Evolutionary conservation across 139 green algal genomes (phyloP), one percentile per base, ranked within the genome.

Genomic region (Haematococcus lacustris): DNA sequence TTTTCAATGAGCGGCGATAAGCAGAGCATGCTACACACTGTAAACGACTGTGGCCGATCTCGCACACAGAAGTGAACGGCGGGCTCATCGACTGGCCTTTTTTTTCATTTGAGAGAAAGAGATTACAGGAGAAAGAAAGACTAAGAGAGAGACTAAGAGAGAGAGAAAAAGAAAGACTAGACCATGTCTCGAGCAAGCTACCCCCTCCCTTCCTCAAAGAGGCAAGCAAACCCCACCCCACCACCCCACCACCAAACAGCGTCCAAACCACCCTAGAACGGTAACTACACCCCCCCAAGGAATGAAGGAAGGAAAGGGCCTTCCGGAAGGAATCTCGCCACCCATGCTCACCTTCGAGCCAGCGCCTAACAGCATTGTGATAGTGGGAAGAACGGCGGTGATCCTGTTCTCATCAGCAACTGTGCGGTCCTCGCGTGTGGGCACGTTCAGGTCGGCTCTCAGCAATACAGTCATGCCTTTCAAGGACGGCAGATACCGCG

Each of bases 371-470:
- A 86, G 75, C 7, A 73, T 5, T 13, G 66, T 66, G 63, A 94
- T 73, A n/a, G 88, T 91, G 25, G 89, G 89, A 30, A 94, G 73
- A 32, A 82, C 80, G 9, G 85, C 88, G 50, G 66, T 64, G 70
- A 94, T 83, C 40, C 85, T 74, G 25, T 81, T 87, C 76, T 84
- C 77, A 71, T 94, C 89, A 0, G 85, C 84, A 62, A 94, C 88
- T 38, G 79, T 70, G 40, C 79, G 43, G 1, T 66, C 77, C 35
- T 85, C 76, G 2, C 38, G 33, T 34, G 90, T 73, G 1, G 89
- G 89, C 6, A 93, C 86, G 73, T 94, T 94, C n/a, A 94, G 75
- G 69, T 93, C 89, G 3, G 79, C 83, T 4, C 89, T 77, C 1
- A 92, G 72, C 66, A 94, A 78, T 21, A 92, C 89, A 0, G 70